Conservation (phyloP, 2,329 filamentous ascomycete genomes). For the Cladosporium sp. region DNA sequence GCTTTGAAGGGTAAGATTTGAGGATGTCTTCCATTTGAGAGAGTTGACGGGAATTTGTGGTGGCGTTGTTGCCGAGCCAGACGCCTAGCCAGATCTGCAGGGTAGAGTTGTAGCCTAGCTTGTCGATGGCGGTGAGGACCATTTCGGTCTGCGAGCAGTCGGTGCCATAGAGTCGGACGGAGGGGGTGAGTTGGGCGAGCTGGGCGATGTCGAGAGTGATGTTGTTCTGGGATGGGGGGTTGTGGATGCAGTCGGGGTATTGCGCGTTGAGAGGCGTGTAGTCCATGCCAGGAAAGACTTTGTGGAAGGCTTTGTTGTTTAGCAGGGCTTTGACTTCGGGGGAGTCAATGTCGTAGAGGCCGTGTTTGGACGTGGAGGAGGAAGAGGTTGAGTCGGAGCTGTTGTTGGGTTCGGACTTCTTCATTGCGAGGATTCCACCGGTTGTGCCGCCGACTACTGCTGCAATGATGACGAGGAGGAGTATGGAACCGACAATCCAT, state of each 20-base stretch:
- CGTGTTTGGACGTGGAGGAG: conserved; percentile 43
- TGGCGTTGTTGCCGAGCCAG: conserved; percentile 80
- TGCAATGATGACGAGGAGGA: conserved; percentile 63
- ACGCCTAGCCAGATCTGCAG: conserved; percentile 94
- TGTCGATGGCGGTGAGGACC: conserved; percentile 76
- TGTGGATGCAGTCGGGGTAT: conserved; percentile 74
- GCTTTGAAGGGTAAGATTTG: conserved; percentile 53
- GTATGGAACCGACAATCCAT: conserved; percentile 62
- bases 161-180: conserved; percentile 84
- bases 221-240: conserved; percentile 87
- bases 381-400: conserved; percentile 21
- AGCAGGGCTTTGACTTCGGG: conserved; percentile 74
- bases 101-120: conserved; percentile 62
- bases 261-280: conserved; percentile 91
- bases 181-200: conserved; percentile 83
- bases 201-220: conserved; percentile 87
- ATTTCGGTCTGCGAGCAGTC: conserved; percentile 98
- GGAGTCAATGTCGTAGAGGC: conserved; percentile 66
- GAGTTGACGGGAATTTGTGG: conserved; percentile 79
- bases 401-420: conserved; percentile 33
- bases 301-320: conserved; percentile 78
- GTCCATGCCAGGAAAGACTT: conserved; percentile 91
- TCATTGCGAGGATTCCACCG: conserved; percentile 62
- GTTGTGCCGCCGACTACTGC: conserved; percentile 71
- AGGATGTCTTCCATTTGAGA: conserved; percentile 80